Conservation (phyloP, 23 red algal species). For the Gracilariopsis chorda region DNA sequence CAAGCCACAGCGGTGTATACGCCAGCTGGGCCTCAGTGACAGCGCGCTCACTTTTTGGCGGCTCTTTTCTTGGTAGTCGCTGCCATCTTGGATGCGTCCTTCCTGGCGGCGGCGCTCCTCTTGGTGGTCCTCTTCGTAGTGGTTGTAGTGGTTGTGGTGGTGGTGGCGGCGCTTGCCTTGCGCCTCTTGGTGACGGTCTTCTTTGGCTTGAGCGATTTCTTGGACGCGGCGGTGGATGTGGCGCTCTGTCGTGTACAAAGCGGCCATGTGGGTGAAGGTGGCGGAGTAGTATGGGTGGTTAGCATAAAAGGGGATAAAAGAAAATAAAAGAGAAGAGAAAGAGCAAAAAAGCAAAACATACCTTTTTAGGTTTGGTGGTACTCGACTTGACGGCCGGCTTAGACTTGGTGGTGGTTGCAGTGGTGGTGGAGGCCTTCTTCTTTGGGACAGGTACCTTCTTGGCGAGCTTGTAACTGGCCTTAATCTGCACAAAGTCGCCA, state of each 20-base stretch:
- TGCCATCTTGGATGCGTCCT: slow-evolving; percentile 21
- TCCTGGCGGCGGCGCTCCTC: slow-evolving; percentile 17
- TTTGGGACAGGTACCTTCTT: slow-evolving; percentile 3
- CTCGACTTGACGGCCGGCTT: neutral
- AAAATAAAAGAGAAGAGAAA: neutral
- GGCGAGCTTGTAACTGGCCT: slow-evolving; percentile 68
- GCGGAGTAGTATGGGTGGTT: neutral
- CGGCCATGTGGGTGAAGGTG: neutral
- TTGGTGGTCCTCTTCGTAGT: slow-evolving; percentile 48
- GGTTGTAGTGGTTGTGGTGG: slow-evolving; percentile 13
- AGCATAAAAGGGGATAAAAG: neutral
- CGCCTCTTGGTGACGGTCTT: slow-evolving; percentile 51
- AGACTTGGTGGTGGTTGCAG: neutral
- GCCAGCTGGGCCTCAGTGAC: neutral
- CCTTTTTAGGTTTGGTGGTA: slow-evolving; percentile 1
- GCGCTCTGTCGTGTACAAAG: neutral
- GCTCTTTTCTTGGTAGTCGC: neutral
- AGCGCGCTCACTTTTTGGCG: neutral
- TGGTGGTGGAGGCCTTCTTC: slow-evolving; percentile 37
- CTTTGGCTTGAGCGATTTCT: slow-evolving; percentile 53
- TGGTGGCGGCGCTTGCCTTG: slow-evolving; percentile 10
- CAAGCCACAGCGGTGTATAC: too few relatives aligned
- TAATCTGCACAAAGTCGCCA: slow-evolving; percentile 66
- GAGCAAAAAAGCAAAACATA: neutral
- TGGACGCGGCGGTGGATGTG: slow-evolving; percentile 6